These are phyloP conservation scores for Phytophthora quininea DNA, from an alignment of 352 stramenopile genomes.

Conservation along the genomic window DNA sequence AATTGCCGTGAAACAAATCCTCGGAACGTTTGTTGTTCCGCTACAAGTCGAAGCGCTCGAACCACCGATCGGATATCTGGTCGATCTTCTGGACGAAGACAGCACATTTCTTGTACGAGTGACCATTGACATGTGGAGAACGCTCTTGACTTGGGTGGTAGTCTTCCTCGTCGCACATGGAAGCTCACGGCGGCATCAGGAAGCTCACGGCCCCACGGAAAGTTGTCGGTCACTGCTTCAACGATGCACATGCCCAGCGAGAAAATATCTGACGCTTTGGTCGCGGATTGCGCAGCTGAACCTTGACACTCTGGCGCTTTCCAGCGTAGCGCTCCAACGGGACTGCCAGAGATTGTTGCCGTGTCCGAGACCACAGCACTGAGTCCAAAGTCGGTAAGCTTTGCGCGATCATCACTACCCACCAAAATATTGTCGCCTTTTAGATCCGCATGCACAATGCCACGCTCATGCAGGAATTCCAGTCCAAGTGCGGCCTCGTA, in stretches of 20 bases:
- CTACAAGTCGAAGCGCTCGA: conserved; percentile 7
- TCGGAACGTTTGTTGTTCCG: conserved; percentile 6
- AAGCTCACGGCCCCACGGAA: conserved; percentile 19
- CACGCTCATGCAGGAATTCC: conserved; percentile 24
- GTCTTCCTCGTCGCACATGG: conserved; percentile 11
- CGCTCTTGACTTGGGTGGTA: not conserved
- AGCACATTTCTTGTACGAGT: conserved; percentile 30
- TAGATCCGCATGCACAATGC: conserved; percentile 28
- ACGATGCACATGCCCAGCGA: conserved; percentile 33
- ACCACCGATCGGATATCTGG: conserved; percentile 17
- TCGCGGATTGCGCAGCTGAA: conserved; percentile 6
- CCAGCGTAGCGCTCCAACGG: conserved; percentile 20
- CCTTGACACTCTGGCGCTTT: conserved; percentile 25
- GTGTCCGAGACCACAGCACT: conserved; percentile 9
- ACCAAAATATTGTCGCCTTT: conserved; percentile 39
- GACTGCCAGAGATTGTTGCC: conserved; percentile 1
- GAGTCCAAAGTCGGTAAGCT: conserved; percentile 35
- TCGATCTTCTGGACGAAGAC: conserved; percentile 12
- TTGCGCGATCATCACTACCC: conserved; percentile 23
- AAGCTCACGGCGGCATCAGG: conserved; percentile 19
- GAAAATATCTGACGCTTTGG: conserved; percentile 27
- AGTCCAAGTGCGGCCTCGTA: conserved; percentile 30
- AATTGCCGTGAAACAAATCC: too few relatives aligned
- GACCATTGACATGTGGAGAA: conserved; percentile 25
- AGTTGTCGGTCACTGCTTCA: conserved; percentile 18